A percentile compares a stretch with the other conserved stretches of the same genome.
phyloP scores from a whole-genome alignment of 495 filamentous ascomycete genomes.

The Talaromyces liani region DNA sequence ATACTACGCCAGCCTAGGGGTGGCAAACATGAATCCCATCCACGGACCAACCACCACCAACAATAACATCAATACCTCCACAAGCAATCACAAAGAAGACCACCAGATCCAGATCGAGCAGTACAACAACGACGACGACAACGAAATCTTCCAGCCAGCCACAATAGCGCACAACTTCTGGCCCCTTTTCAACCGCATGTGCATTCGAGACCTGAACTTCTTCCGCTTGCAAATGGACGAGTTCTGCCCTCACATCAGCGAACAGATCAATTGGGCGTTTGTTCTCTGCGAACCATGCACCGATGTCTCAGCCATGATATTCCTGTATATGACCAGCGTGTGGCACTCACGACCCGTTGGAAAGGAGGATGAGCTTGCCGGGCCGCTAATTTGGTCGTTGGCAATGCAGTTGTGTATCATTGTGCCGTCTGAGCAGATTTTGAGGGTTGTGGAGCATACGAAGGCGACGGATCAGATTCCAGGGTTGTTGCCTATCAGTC shows the following conservation, averaged over 20 bases:
- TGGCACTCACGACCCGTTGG: not conserved
- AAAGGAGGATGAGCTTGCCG: not conserved
- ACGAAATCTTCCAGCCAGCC: not conserved
- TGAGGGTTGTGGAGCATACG: not conserved
- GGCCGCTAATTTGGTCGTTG: not conserved
- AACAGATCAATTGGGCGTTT: not conserved
- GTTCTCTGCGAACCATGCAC: not conserved
- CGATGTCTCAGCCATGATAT: not conserved
- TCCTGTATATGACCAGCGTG: not conserved
- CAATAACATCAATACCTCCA: not conserved
- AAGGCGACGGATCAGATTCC: not conserved
- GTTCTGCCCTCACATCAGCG: not conserved
- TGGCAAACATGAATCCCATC: not conserved
- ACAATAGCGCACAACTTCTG: not conserved
- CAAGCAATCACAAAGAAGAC: not conserved
- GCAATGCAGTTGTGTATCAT: not conserved
- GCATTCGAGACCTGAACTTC: not conserved
- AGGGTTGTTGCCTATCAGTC: not conserved
- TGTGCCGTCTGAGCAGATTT: not conserved
- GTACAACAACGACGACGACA: not conserved
- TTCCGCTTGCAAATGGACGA: not conserved
- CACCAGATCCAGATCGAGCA: not conserved
- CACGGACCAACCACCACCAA: not conserved
- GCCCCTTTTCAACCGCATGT: not conserved
- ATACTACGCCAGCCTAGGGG: not conserved